Evolutionary conservation across 805 yeast species (phyloP).

Genomic region (Lipomyces japonicus): DNA sequence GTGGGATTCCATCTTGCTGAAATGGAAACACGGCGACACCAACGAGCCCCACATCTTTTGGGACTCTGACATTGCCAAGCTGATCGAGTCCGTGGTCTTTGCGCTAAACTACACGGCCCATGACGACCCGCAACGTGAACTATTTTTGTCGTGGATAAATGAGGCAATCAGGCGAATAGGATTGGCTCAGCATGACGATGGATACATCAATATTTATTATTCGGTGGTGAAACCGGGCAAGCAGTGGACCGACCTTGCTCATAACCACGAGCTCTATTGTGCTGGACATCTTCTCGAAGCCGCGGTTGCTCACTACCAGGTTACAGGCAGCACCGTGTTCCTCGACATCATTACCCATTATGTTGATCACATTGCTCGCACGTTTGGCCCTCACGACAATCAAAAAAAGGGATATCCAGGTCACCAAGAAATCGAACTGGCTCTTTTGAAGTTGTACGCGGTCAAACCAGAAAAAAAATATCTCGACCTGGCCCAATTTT

Average conservation of each 20-base stretch:
- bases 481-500: slow-evolving; percentile 30
- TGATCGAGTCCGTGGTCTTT: slow-evolving; percentile 31
- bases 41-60: slow-evolving; percentile 25
- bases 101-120: slow-evolving; percentile 28
- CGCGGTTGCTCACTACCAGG: slow-evolving; percentile 31
- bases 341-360: slow-evolving; percentile 30
- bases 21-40: neutral
- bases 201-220: slow-evolving; percentile 32
- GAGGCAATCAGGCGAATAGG: slow-evolving; percentile 28
- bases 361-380: slow-evolving; percentile 26
- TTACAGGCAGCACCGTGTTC: slow-evolving; percentile 26
- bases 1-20: neutral
- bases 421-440: slow-evolving; percentile 34
- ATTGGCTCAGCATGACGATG: slow-evolving; percentile 33
- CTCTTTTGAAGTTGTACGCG: slow-evolving; percentile 30
- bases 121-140: slow-evolving; percentile 25
- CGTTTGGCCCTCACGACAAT: slow-evolving; percentile 30
- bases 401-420: slow-evolving; percentile 33
- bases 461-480: slow-evolving; percentile 28
- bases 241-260: slow-evolving; percentile 18
- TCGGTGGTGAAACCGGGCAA: slow-evolving; percentile 29
- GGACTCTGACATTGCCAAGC: slow-evolving; percentile 35
- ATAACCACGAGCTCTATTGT: slow-evolving; percentile 29
- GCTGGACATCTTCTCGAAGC: slow-evolving; percentile 34
- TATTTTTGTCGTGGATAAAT: no score